Evolutionary conservation across 495 filamentous ascomycete genomes (phyloP), one percentile per base, ranked within the genome.

Genomic region (Lasiosphaeria hispida): DNA sequence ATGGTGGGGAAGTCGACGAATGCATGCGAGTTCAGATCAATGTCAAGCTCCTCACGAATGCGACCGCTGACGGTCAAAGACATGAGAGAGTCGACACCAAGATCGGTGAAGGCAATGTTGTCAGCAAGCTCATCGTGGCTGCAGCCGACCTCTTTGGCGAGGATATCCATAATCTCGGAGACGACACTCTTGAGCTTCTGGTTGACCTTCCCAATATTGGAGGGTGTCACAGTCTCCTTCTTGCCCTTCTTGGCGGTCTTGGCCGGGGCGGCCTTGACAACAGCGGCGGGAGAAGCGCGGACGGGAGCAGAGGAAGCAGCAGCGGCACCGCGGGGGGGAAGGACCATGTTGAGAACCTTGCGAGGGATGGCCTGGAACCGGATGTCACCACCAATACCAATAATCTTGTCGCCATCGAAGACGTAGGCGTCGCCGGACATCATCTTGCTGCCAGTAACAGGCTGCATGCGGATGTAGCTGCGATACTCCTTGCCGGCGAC

Each of bases 381-480:
- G 65, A 84, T 69, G 57, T 77, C 74, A 4, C 78, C 81, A 33
- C 71, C 68, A 23, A 82, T 63, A 48, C 75, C 81, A 53, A 85
- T 77, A 58, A 87, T 75, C 63, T 71, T 80, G 17, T 87, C 80
- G 45, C 82, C 84, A 53, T 87, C 84, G 53, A 85, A 88, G 39
- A 88, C 70, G 45, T 85, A 87, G 40, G 84, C 81, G 57, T 89
- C 84, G 47, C 87, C 83, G 60, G 74, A 71, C 63, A 77, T 70
- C 60, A 83, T 74, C 56, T 77, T 77, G 41, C 72, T 72, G 33
- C 74, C 73, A 66, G 73, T 73, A 71, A 87, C 74, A 55, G 65
- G 74, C 61, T 72, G 82, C 86, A 88, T 92, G 55, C 82, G 82
- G 55, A 90, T 84, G 71, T 91, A 89, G 5, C 82, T 84, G 47